Percentiles rank a stretch among this genome's conserved stretches.
Evolutionary conservation across 2,329 filamentous ascomycete genomes (phyloP).

Genomic region (Talaromyces sp.): DNA sequence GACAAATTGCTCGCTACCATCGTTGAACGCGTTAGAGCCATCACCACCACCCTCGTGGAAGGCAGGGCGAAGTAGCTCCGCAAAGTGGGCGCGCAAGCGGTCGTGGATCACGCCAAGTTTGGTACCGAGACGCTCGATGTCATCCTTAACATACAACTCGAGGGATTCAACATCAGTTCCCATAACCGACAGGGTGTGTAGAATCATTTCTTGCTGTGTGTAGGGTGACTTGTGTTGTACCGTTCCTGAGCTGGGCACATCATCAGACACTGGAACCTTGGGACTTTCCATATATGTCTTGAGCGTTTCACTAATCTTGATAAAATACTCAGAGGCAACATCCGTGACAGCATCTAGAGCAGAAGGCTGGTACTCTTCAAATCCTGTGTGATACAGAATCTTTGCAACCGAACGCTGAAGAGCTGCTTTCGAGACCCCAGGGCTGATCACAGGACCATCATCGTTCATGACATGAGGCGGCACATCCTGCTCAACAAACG

Average conservation of each 20-base stretch:
- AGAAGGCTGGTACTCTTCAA: conserved; percentile 94
- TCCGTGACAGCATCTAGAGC: conserved; percentile 87
- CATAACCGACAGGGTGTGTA: conserved; percentile 80
- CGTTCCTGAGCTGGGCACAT: conserved; percentile 34
- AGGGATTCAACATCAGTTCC: conserved; percentile 76
- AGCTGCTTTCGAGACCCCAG: conserved; percentile 73
- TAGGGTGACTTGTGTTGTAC: conserved; percentile 61
- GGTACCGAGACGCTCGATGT: conserved; percentile 76
- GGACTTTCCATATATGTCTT: conserved; percentile 79
- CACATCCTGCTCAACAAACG: conserved; percentile 80
- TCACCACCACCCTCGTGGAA: conserved; percentile 75
- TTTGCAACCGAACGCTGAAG: conserved; percentile 89
- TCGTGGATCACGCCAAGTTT: conserved; percentile 85
- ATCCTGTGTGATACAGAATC: conserved; percentile 91
- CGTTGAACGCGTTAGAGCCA: conserved; percentile 86
- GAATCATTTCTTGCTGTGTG: conserved; percentile 74
- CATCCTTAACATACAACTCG: conserved; percentile 84
- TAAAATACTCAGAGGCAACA: conserved; percentile 82
- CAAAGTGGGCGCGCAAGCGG: conserved; percentile 85
- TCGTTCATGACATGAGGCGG: conserved; percentile 86
- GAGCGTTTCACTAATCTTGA: conserved; percentile 73
- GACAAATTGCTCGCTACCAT: conserved; percentile 94
- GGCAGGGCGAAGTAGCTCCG: conserved; percentile 88
- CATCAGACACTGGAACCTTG: conserved; percentile 55
- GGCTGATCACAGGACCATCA: conserved; percentile 80